Evolutionary conservation across 75 land plant genomes (phyloP).

Genomic region (Selaginella tamariscina): DNA sequence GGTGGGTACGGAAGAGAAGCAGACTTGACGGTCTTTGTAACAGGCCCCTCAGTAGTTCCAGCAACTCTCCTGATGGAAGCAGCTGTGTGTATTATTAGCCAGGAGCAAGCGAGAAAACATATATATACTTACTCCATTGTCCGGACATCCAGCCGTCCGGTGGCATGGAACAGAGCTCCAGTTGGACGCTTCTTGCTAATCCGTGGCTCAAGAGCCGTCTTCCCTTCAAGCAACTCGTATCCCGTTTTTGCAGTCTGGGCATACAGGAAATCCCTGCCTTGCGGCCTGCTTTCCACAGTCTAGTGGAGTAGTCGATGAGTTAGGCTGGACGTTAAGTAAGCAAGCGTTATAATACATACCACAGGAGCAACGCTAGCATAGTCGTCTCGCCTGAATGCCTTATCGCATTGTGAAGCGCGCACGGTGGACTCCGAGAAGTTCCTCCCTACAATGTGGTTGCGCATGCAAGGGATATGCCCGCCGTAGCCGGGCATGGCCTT

Average conservation of each 20-base stretch:
- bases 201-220: neutral
- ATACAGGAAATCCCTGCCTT: slow-evolving; percentile 11
- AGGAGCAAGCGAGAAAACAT: too few species aligned
- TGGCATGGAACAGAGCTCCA: neutral
- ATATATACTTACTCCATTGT: neutral
- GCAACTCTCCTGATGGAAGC: slow-evolving; percentile 8
- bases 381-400: slow-evolving; percentile 10
- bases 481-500: slow-evolving; percentile 27
- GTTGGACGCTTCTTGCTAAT: slow-evolving; percentile 6
- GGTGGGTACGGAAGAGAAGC: neutral
- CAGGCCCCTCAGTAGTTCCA: slow-evolving; percentile 1
- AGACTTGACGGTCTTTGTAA: neutral
- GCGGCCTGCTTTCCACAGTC: slow-evolving; percentile 6
- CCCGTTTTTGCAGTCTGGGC: slow-evolving; percentile 11
- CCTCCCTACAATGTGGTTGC: slow-evolving; percentile 21
- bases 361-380: slow-evolving; percentile 7
- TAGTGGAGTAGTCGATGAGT: neutral
- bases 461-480: slow-evolving; percentile 24
- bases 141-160: neutral
- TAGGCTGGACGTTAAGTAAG: neutral
- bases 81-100: too few species aligned
- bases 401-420: slow-evolving; percentile 4
- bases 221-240: slow-evolving; percentile 4
- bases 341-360: neutral
- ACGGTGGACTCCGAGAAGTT: slow-evolving; percentile 14